Conservation (phyloP, 345 rosid species). For the Eucalyptus guilfoylei region DNA sequence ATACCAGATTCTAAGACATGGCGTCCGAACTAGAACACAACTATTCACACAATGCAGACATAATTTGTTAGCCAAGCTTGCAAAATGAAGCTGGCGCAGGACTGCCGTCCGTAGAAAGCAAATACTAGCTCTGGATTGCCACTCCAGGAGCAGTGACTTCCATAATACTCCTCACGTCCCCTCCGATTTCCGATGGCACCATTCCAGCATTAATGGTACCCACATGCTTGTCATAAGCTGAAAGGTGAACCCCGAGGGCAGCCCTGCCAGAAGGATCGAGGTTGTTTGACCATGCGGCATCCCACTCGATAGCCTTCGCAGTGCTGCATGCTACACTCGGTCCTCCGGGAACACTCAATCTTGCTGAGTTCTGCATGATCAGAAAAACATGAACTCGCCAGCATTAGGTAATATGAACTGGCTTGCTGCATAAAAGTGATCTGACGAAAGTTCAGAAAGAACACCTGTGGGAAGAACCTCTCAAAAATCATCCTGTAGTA, state of each 20-base stretch:
- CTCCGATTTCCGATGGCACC: constrained; percentile 22
- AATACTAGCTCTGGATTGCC: constrained; percentile 30
- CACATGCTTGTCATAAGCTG: constrained; percentile 37
- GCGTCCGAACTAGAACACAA: neutral
- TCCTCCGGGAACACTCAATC: constrained; percentile 85
- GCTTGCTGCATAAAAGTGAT: neutral
- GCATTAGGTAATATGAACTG: neutral
- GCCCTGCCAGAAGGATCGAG: constrained; percentile 98
- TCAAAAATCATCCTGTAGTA: constrained; percentile 88
- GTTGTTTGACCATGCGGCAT: constrained; percentile 69
- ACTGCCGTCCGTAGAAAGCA: neutral
- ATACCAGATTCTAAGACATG: neutral
- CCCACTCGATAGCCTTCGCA: constrained; percentile 85
- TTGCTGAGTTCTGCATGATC: constrained; percentile 59
- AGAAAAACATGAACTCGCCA: neutral
- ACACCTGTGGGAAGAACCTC: constrained; percentile 88
- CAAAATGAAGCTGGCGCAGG: neutral
- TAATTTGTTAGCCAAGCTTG: neutral
- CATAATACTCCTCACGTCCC: constrained; percentile 25
- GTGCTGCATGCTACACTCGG: constrained; percentile 90
- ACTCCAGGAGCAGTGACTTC: constrained; percentile 28
- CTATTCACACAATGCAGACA: neutral
- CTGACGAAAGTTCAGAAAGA: neutral
- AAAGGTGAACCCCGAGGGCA: constrained; percentile 78
- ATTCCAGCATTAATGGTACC: constrained; percentile 1